Evolutionary conservation across 78 protist species (phyloP).

Genomic region (Dictyostelium purpureum): DNA sequence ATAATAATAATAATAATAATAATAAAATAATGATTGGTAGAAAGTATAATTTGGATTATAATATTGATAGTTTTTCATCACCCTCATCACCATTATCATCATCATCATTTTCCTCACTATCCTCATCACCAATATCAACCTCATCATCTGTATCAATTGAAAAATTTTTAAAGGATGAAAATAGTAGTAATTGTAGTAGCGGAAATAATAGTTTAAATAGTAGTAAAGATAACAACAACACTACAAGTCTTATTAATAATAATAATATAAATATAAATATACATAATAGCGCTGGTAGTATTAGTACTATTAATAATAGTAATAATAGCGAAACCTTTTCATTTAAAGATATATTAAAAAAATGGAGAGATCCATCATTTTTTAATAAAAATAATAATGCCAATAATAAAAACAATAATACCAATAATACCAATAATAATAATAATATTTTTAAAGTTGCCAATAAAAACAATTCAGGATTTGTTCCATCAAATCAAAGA

Average conservation of each 20-base stretch:
- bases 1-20: background rate
- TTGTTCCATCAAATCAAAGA: background rate
- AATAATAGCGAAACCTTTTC: background rate
- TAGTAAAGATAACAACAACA: background rate
- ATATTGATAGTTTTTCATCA: background rate
- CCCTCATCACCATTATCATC: background rate
- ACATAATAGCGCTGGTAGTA: background rate
- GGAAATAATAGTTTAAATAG: background rate
- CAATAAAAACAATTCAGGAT: background rate
- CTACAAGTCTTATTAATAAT: background rate
- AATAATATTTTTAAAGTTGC: background rate
- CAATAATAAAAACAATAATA: background rate
- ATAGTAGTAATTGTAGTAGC: background rate
- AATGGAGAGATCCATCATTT: constrained; percentile 28
- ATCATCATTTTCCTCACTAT: constrained; percentile 1
- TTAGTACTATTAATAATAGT: no score
- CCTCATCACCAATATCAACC: background rate
- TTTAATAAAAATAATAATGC: background rate
- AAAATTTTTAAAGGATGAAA: background rate
- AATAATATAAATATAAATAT: background rate
- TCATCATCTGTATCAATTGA: background rate
- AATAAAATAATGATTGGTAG: no score
- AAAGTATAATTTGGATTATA: constrained; percentile 4
- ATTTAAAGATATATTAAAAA: constrained; percentile 43
- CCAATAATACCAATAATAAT: background rate